Evolutionary conservation across 768 basidiomycete species (phyloP).

Genomic region (Podaxis mareebaensis): DNA sequence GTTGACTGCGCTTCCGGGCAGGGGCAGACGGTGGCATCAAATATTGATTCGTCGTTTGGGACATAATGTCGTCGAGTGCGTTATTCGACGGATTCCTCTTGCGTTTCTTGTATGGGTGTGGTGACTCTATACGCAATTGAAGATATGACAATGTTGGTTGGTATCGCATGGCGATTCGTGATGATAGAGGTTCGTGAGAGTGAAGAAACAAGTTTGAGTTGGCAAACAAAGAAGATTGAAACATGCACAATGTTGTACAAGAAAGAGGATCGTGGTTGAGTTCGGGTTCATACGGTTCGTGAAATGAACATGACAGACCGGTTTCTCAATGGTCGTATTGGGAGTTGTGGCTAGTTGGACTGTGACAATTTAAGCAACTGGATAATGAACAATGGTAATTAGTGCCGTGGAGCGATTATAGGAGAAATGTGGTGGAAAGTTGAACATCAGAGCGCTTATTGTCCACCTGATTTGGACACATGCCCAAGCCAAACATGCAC

Average conservation of each 20-base stretch:
- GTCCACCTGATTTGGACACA: conserved; percentile 31
- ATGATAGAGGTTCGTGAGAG: conserved; percentile 13
- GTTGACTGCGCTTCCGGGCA: conserved; percentile 50
- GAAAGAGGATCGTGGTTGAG: conserved; percentile 2
- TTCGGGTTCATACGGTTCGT: conserved; percentile 8
- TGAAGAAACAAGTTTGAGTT: conserved; percentile 19
- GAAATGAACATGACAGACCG: conserved; percentile 29
- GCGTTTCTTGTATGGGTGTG: conserved; percentile 30
- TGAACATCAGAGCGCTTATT: conserved; percentile 31
- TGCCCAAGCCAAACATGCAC: conserved; percentile 15
- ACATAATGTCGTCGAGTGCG: conserved; percentile 46
- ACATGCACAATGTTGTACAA: neutral
- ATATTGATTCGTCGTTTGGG: conserved; percentile 42
- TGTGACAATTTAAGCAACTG: conserved; percentile 27
- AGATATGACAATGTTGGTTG: conserved; percentile 20
- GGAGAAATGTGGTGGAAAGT: conserved; percentile 24
- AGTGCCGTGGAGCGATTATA: conserved; percentile 19
- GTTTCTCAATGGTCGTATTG: conserved; percentile 24
- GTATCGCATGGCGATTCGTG: conserved; percentile 22
- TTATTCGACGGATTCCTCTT: conserved; percentile 48
- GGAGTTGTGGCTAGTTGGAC: conserved; percentile 26
- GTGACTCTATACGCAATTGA: conserved; percentile 39
- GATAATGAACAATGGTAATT: conserved; percentile 33
- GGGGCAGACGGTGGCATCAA: conserved; percentile 47
- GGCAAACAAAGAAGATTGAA: conserved; percentile 2